These are phyloP conservation scores for Xenoacremonium recifei DNA, from an alignment of 2,329 filamentous ascomycete genomes.

Conservation along the genomic window DNA sequence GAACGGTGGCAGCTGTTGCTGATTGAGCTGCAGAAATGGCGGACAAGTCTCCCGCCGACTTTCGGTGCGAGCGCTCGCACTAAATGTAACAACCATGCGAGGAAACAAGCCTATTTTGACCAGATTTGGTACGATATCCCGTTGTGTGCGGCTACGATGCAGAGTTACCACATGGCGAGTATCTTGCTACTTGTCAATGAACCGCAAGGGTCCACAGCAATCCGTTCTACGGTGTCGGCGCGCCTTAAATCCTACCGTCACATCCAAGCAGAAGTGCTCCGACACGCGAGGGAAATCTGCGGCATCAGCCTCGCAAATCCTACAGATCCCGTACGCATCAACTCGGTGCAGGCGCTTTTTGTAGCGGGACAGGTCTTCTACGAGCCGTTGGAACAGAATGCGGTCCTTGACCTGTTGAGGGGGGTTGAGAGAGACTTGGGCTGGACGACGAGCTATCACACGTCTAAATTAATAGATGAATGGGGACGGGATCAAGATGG, in stretches of 20 bases:
- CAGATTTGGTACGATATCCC: slow-evolving; percentile 63
- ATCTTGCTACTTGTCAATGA: slow-evolving; percentile 59
- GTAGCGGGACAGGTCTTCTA: slow-evolving; percentile 22
- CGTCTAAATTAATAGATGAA: slow-evolving; percentile 11
- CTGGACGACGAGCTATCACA: slow-evolving; percentile 49
- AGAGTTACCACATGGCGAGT: slow-evolving; percentile 63
- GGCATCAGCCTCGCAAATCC: slow-evolving; percentile 21
- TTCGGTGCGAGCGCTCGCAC: slow-evolving; percentile 16
- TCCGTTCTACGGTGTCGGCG: slow-evolving; percentile 21
- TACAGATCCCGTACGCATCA: slow-evolving; percentile 15
- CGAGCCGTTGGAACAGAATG: slow-evolving; percentile 53
- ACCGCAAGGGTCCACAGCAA: slow-evolving; percentile 22
- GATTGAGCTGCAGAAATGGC: slow-evolving; percentile 17
- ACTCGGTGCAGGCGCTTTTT: slow-evolving; percentile 20
- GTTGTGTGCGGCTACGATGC: slow-evolving; percentile 65
- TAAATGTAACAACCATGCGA: neutral
- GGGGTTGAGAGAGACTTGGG: slow-evolving; percentile 63
- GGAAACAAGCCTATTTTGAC: slow-evolving; percentile 31
- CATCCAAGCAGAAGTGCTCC: slow-evolving; percentile 13
- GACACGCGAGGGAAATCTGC: slow-evolving; percentile 19
- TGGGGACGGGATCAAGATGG: too few relatives aligned
- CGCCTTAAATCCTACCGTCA: slow-evolving; percentile 18
- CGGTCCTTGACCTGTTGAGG: slow-evolving; percentile 53
- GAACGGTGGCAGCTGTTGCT: slow-evolving; percentile 18
- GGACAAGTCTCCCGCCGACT: slow-evolving; percentile 13